Percentiles rank a stretch among this genome's conserved stretches.
Evolutionary conservation across 192 early-diverging fungal species (phyloP).

Genomic region (Podila epigama): DNA sequence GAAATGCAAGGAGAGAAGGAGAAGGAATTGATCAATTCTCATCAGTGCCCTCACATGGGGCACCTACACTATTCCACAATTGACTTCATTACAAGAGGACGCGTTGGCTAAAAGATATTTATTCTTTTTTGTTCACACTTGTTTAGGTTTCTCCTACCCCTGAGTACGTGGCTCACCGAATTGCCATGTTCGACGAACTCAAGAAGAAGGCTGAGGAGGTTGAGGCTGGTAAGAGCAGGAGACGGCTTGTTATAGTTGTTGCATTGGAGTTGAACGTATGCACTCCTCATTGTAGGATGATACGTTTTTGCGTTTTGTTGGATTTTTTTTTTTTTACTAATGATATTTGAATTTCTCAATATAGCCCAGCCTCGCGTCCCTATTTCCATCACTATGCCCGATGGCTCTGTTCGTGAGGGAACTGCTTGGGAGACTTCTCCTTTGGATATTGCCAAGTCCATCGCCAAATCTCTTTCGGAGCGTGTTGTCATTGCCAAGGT

Average conservation of each 20-base stretch:
- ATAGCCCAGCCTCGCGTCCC: conserved; percentile 75
- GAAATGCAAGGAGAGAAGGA: too few relatives aligned
- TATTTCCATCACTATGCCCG: conserved; percentile 88
- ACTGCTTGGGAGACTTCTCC: conserved; percentile 95
- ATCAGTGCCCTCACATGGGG: too few relatives aligned
- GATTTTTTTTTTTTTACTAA: not conserved
- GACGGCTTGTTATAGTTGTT: not conserved
- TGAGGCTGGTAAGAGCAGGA: conserved; percentile 60
- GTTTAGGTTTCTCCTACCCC: conserved; percentile 68
- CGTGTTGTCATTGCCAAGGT: conserved; percentile 95
- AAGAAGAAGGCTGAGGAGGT: conserved; percentile 71
- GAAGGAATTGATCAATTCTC: too few relatives aligned
- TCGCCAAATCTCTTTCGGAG: conserved; percentile 92
- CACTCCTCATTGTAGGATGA: too few relatives aligned
- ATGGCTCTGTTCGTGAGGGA: conserved; percentile 82
- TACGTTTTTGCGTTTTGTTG: not conserved
- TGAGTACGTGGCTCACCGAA: conserved; percentile 80
- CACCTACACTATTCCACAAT: too few relatives aligned
- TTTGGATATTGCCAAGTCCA: conserved; percentile 85
- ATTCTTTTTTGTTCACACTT: not conserved
- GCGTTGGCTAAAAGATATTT: not conserved
- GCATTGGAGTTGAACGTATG: too few relatives aligned
- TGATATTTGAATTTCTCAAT: not conserved
- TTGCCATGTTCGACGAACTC: conserved; percentile 81
- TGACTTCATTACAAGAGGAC: not conserved